Evolutionary conservation across 306 rosid species (phyloP), one percentile per base, ranked within the genome.

Genomic region (Canavalia ensiformis): DNA sequence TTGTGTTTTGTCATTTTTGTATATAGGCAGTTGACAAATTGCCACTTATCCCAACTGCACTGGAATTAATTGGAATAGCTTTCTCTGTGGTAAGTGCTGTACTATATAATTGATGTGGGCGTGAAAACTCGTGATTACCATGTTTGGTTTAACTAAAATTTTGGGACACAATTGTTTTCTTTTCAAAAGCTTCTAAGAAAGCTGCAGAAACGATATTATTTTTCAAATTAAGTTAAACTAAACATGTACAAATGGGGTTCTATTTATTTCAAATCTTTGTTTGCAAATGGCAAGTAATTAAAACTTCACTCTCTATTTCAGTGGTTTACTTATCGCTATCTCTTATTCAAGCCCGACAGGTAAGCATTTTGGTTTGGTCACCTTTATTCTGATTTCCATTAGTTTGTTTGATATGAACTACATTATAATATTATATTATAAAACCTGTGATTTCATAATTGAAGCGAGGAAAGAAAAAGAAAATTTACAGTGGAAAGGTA

Each of bases 241-340:
- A 6, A 45, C 11, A 49, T 11, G n/a, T 8, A 52, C 2, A 7
- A 55, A 25, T 8, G 18, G 29, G 71, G 55, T 75, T 75, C n/a
- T 34, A 11, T 18, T 56, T 28, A 54, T 49, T 44, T 49, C 10
- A 28, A 8, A 65, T 72, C 65, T 72, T 55, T 3, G 28, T 86
- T 52, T 52, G 13, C 31, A 60, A 4, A 31, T 47, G 55, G 33
- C n/a, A 12, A 49, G 13, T 88, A 74, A 88, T 84, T 58, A n/a
- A 46, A 84, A 33, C 59, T 75, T 83, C 2, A 81, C 3, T 82
- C 47, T 84, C 80, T 68, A 49, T 87, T 91, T 82, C 97, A 95
- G 99, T 95, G 97, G 99, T 95, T 95, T 78, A 54, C 82, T 69
- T 92, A 93, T 82, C 99, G 99, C n/a, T 95, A 91, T 81, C 97